Percentiles rank a stretch among this genome's conserved stretches.
These are phyloP conservation scores for Monosiga brevicollis DNA, from an alignment of 78 protist genomes.

Conservation along the genomic window DNA sequence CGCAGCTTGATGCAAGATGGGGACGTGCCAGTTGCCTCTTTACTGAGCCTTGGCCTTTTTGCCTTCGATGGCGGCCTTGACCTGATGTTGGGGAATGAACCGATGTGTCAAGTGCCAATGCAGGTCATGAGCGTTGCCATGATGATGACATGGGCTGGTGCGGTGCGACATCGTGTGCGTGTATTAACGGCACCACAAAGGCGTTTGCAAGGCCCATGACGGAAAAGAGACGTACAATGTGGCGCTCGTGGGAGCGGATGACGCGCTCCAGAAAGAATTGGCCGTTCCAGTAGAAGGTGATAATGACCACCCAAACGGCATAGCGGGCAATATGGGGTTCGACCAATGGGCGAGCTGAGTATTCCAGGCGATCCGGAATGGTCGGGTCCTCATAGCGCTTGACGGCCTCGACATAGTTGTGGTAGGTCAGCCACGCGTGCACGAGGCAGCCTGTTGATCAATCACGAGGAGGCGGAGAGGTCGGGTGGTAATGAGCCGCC, in stretches of 20 bases:
- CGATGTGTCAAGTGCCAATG: no score
- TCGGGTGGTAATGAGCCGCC: neutral
- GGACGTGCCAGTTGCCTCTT: no score
- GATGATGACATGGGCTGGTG: no score
- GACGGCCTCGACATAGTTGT: neutral
- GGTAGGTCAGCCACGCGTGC: neutral
- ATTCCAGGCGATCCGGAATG: neutral
- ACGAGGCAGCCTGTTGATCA: neutral
- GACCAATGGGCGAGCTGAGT: neutral
- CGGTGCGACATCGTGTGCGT: no score
- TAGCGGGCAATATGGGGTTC: neutral
- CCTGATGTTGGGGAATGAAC: no score
- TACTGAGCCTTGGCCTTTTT: no score
- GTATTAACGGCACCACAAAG: no score
- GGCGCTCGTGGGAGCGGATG: neutral
- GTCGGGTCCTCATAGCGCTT: neutral
- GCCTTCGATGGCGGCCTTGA: no score
- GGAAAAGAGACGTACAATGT: no score
- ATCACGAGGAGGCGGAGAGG: neutral
- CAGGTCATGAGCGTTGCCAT: no score
- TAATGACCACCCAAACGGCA: neutral
- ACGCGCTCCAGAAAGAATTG: neutral
- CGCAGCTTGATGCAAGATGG: no score
- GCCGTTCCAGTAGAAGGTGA: conserved; percentile 1
- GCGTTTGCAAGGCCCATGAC: no score